Evolutionary conservation across 345 rosid genomes (phyloP), one percentile per base, ranked within the genome.

Genomic region (Populus simonii): DNA sequence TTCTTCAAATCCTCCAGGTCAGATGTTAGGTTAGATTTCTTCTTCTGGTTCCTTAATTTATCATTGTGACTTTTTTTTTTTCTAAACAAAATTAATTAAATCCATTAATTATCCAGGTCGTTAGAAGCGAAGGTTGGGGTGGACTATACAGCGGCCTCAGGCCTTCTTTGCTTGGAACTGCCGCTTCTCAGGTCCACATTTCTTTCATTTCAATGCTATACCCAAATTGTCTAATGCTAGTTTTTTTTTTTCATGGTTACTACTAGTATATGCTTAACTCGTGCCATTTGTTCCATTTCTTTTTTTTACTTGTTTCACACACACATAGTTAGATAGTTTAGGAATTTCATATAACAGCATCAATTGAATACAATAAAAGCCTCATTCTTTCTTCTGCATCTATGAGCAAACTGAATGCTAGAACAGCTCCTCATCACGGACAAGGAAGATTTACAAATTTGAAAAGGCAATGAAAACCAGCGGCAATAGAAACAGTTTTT

Each of bases 151-250:
- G 91, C 41, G 94, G 92, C 66, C 94, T 89, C 39, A 90, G 78
- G 85, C 94, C 94, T 78, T 90, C 94, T 72, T 86, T 90, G 18
- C 49, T 90, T n/a, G 94, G 92, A 51, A 90, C 94, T 45, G 91
- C 90, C 65, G 90, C 94, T 83, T 89, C 94, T 25, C 84, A 79
- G 90, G 91, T 89, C 66, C 27, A 3, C 62, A 6, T 25, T 23
- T 47, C 10, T 41, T 17, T 71, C 62, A 16, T 25, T 49, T 51
- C 63, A 72, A 20, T 49, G 13, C 29, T 27, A 3, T 63, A 27
- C 9, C 10, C 17, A 15, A 33, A 22, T 13, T 27, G 20, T 29
- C 9, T 68, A n/a, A 66, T 27, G 45, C 45, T 10, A 10, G 45
- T 0, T 8, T 41, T 41, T 41, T 41, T 41, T 41, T 41, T 41